Conservation (phyloP, 352 stramenopile genomes). For the Globisporangium acanthophoron region DNA sequence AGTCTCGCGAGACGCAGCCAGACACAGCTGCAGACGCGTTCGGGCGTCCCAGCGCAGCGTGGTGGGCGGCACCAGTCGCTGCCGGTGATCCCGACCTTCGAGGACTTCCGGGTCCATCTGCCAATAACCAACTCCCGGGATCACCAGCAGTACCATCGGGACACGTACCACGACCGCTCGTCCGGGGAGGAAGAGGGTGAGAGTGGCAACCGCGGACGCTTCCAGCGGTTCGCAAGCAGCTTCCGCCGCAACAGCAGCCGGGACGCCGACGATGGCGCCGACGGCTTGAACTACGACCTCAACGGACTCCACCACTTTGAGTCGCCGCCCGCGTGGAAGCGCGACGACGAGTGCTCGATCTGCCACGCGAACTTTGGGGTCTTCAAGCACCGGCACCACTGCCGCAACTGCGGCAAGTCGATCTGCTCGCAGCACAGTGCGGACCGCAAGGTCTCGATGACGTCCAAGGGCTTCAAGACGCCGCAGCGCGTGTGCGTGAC, state of each 20-base stretch:
- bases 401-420: constrained; percentile 77
- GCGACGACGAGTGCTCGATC: constrained; percentile 73
- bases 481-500: constrained; percentile 76
- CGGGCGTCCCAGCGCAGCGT: not conserved
- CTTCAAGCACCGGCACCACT: constrained; percentile 85
- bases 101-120: constrained; percentile 11
- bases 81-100: constrained; percentile 48
- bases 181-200: constrained; percentile 21
- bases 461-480: constrained; percentile 63
- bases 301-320: constrained; percentile 23
- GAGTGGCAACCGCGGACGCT: constrained; percentile 12
- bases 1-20: constrained; percentile 5
- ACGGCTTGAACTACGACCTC: not conserved
- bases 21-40: constrained; percentile 11
- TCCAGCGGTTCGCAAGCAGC: constrained; percentile 11
- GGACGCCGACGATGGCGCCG: constrained; percentile 5
- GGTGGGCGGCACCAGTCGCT: constrained; percentile 44
- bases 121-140: not conserved
- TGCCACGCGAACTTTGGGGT: constrained; percentile 72
- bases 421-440: constrained; percentile 81
- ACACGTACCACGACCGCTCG: constrained; percentile 12
- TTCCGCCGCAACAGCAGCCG: constrained; percentile 4
- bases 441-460: constrained; percentile 74
- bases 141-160: not conserved
- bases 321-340: constrained; percentile 64